Evolutionary conservation across 768 basidiomycete genomes (phyloP), one percentile per base, ranked within the genome.

Genomic region (Kwoniella sp.): DNA sequence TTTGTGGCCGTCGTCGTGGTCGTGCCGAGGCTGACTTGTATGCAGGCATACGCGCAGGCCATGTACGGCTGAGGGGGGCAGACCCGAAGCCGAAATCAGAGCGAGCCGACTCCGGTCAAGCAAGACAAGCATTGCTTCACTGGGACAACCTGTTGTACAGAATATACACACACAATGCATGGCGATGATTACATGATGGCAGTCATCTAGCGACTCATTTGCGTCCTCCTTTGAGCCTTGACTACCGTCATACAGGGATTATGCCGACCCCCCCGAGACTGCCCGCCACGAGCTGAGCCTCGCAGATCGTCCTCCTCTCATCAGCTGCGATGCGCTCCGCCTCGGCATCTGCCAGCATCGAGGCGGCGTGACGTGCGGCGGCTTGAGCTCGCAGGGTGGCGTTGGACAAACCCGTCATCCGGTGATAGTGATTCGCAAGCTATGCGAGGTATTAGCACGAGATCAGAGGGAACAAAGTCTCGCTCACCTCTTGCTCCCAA

Each of bases 261-360:
- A 54, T 49, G 14, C 59, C 53, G 15, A 59, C 40, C 1, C 64
- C 60, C 1, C 59, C 60, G 15, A 61, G 25, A 37, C 39, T 53
- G 7, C 53, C 51, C 12, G 32, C 46, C 50, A 57, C 41, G 28
- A 53, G 39, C 28, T 66, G 62, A 17, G 36, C 44, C 26, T 69
- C 64, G 15, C 47, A 51, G 2, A 61, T 56, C 45, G 53, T 53
- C 39, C 64, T 57, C 38, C 67, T 43, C 31, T 69, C 63, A 17
- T 32, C 40, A 8, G 67, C 67, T 4, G 62, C 57, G 15, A 59
- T 20, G 7, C 67, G 29, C 37, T 69, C 67, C 17, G 62, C 57
- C 47, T 69, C 67, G 3, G 64, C 67, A 50, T 69, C 67, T 9
- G 62, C 57, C 12, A 69, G 33, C 1, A 62, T 33, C 27, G 60